These are phyloP conservation scores for Apiospora koreana DNA, from an alignment of 2,329 filamentous ascomycete genomes.

Conservation along the genomic window DNA sequence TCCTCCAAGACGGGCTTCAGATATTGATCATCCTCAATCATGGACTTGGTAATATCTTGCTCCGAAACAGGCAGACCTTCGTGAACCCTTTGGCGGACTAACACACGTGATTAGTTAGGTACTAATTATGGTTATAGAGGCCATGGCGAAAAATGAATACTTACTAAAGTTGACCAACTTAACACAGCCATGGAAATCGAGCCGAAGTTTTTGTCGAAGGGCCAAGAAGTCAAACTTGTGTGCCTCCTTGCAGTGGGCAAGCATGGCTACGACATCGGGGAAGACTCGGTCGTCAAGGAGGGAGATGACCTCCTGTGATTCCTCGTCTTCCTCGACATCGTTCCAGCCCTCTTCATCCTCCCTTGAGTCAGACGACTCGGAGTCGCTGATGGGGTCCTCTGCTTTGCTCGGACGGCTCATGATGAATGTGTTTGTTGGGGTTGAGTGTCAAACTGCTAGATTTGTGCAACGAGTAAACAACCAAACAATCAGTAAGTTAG, in stretches of 20 bases:
- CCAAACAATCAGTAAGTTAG: neutral
- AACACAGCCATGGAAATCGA: constrained; percentile 74
- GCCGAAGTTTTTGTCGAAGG: constrained; percentile 54
- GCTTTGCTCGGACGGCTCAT: constrained; percentile 11
- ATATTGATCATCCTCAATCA: constrained; percentile 77
- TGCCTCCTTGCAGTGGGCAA: constrained; percentile 67
- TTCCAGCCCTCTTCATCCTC: constrained; percentile 52
- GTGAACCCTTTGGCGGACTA: constrained; percentile 50
- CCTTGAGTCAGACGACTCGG: constrained; percentile 38
- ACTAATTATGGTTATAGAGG: neutral
- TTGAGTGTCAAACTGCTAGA: neutral
- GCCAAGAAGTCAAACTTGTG: constrained; percentile 68
- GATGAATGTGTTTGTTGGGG: neutral
- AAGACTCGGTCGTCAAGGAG: constrained; percentile 70
- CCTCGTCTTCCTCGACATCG: constrained; percentile 60
- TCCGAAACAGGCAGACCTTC: constrained; percentile 46
- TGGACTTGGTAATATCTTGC: constrained; percentile 57
- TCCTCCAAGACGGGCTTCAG: constrained; percentile 85
- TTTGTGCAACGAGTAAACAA: constrained; percentile 1
- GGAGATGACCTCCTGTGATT: constrained; percentile 62
- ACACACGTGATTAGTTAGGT: constrained; percentile 16
- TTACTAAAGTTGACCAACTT: constrained; percentile 72
- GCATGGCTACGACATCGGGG: constrained; percentile 63
- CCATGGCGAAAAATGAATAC: constrained; percentile 13
- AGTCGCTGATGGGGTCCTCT: constrained; percentile 31